Percentiles rank a stretch among this genome's conserved stretches.
These are phyloP conservation scores for Penicillium simplicissimum DNA, from an alignment of 495 filamentous ascomycete species.

Conservation along the genomic window DNA sequence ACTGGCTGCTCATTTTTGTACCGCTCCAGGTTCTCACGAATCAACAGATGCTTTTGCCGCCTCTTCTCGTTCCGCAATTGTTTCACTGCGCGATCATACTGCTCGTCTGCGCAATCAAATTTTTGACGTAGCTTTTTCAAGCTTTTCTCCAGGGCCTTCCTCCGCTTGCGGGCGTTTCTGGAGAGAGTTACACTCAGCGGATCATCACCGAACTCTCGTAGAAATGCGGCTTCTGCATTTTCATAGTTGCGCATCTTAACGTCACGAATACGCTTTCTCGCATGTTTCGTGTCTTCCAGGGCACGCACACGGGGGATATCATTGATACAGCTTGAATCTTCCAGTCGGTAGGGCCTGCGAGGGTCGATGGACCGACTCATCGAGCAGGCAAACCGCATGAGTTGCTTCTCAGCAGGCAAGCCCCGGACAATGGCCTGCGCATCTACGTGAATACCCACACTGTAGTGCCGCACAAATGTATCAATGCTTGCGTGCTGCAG, in stretches of 20 bases:
- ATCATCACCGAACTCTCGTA: conserved; percentile 15
- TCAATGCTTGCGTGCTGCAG: conserved; percentile 37
- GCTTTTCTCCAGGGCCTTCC: no score
- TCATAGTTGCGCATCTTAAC: conserved; percentile 19
- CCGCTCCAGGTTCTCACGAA: conserved; percentile 27
- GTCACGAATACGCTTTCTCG: conserved; percentile 11
- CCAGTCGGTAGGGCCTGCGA: conserved; percentile 25
- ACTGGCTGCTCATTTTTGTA: conserved; percentile 38
- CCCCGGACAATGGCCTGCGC: conserved; percentile 35
- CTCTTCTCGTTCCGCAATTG: conserved; percentile 28
- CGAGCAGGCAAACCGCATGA: conserved; percentile 34
- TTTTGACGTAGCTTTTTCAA: conserved; percentile 10
- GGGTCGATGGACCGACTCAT: conserved; percentile 42
- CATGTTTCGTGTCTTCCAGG: conserved; percentile 15
- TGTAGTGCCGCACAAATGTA: conserved; percentile 41
- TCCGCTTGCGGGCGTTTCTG: no score
- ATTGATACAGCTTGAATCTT: conserved; percentile 26
- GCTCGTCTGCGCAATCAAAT: conserved; percentile 21
- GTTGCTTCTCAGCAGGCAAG: conserved; percentile 28
- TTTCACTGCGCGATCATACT: conserved; percentile 17
- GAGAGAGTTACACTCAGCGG: no score
- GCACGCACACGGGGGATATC: conserved; percentile 12
- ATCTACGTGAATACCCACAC: conserved; percentile 36
- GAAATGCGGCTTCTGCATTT: conserved; percentile 9
- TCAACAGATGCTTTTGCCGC: conserved; percentile 21